Evolutionary conservation across 768 basidiomycete species (phyloP), one percentile per base, ranked within the genome.

Genomic region (Suillus brevipes): DNA sequence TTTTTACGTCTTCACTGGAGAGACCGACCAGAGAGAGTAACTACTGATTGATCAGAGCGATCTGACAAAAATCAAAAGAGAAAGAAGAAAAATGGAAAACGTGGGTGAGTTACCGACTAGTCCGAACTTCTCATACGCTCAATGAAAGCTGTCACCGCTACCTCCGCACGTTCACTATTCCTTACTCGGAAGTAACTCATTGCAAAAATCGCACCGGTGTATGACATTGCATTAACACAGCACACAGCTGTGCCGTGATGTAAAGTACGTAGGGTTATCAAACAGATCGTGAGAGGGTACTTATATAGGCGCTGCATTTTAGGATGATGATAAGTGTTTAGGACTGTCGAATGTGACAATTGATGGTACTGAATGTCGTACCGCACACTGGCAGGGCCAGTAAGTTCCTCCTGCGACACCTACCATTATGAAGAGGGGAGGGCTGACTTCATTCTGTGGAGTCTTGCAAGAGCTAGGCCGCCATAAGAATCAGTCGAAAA

Each of bases 311-410:
- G 1, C 23, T 3, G 23, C 14, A 50, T 25, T 14, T 14, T 8
- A 25, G 6, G 13, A 14, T 16, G 25, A 14, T 16, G 25, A 16
- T 8, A 28, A 50, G 14, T 50, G 16, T 50, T 28, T 52, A 52
- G 16, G 7, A 52, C 16, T 5, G 7, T 50, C 47, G n/a, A n/a
- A 49, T 23, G 13, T 49, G 13, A 49, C 50, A 42, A 50, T 43
- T 49, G 38, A 70, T 5, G 12, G 70, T 58, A n/a, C 57, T 50
- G 3, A 14, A 0, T 2, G 68, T 56, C 0, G 67, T 53, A 8
- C 68, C 68, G 71, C 69, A 59, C 63, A n/a, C n/a, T n/a, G n/a
- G n/a, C n/a, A 69, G 74, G 70, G 20, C 72, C 74, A n/a, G 69
- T 69, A 38, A 77, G 75, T 36, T 23, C 73, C 72, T 25, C 74